Base-by-base conservation (phyloP, 169 alveolate species). In the Plasmodium knowlesi region DNA sequence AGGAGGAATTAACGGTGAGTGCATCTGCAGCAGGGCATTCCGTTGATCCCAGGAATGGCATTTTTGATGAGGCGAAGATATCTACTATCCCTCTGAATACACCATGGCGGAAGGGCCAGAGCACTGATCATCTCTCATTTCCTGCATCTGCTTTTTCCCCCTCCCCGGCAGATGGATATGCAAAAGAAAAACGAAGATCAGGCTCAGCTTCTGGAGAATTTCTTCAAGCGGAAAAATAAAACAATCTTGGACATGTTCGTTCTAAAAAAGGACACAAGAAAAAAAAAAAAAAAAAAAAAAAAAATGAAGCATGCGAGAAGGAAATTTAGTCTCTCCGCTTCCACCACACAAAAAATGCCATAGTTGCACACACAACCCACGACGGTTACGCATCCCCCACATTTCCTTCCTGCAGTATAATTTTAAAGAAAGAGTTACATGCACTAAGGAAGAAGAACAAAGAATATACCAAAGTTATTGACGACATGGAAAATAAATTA, bases 401-500 rank as follows among this genome's bases (percentile, higher is more conserved):
- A 12, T 53, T 41, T 37, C 32, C 16, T 34, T 10, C 14, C 61
- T 12, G 43, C 16, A 84, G 93, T 46, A 84, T 84, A 3, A 32
- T 84, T 46, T 84, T 84, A 39, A 84, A 73, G 41, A 84, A 84
- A 34, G 93, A 84, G 53, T 50, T 84, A 19, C 37, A 72, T n/a
- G 9, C 9, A 19, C 82, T 84, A 10, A 84, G 57, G 46, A 84
- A 61, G 76, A 73, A 84, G 78, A 84, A 84, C 80, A 72, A 84
- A 74, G 70, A 73, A 74, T 84, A 73, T 57, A 12, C 34, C 22
- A 61, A 73, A 73, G 25, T 28, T 41, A 41, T 84, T 32, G 93
- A 84, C 16, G 93, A 84, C 4, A 30, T 84, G 74, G 93, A 84
- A 19, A 50, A 84, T 84, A 84, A 84, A 84, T 50, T 84, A 73